A percentile compares a stretch with the other conserved stretches of the same genome.
These are phyloP conservation scores for Curvularia eragrostidis DNA, from an alignment of 2,329 filamentous ascomycete genomes.

Conservation along the genomic window DNA sequence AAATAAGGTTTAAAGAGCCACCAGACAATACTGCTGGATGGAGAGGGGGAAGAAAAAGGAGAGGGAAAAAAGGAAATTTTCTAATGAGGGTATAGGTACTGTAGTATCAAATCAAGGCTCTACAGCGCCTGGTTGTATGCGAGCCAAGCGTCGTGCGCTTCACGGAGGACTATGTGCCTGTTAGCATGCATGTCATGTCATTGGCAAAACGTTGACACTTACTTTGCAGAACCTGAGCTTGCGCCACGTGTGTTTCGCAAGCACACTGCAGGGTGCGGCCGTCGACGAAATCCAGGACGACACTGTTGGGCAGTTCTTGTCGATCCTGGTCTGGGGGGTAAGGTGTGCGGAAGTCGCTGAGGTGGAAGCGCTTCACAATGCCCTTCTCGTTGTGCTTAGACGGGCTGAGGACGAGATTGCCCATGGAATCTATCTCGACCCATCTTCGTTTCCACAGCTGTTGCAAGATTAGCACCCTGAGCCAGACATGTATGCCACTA, in stretches of 20 bases:
- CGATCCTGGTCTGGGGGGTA: constrained; percentile 87
- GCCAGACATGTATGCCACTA: background rate
- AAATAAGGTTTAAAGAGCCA: constrained; percentile 1
- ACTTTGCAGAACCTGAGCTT: constrained; percentile 48
- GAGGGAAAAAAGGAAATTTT: constrained; percentile 12
- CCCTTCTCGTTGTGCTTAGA: constrained; percentile 68
- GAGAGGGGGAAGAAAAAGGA: constrained; percentile 7
- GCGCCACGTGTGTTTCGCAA: constrained; percentile 45
- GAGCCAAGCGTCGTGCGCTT: constrained; percentile 49
- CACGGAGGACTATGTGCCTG: constrained; percentile 39
- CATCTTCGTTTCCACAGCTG: constrained; percentile 91
- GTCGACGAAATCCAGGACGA: constrained; percentile 68
- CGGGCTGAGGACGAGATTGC: constrained; percentile 80
- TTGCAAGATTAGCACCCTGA: constrained; percentile 11
- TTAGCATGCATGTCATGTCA: constrained; percentile 19
- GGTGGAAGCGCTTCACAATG: constrained; percentile 80
- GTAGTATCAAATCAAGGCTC: constrained; percentile 5
- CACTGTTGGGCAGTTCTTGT: constrained; percentile 90
- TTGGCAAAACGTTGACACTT: constrained; percentile 13
- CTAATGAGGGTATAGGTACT: constrained; percentile 12
- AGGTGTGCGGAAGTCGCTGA: constrained; percentile 81
- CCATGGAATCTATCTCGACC: constrained; percentile 82
- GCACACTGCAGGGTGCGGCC: constrained; percentile 69
- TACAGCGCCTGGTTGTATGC: constrained; percentile 39
- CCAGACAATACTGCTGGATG: background rate